Conservation (phyloP, 2,329 filamentous ascomycete genomes). For the Leptoxyphium fumago region DNA sequence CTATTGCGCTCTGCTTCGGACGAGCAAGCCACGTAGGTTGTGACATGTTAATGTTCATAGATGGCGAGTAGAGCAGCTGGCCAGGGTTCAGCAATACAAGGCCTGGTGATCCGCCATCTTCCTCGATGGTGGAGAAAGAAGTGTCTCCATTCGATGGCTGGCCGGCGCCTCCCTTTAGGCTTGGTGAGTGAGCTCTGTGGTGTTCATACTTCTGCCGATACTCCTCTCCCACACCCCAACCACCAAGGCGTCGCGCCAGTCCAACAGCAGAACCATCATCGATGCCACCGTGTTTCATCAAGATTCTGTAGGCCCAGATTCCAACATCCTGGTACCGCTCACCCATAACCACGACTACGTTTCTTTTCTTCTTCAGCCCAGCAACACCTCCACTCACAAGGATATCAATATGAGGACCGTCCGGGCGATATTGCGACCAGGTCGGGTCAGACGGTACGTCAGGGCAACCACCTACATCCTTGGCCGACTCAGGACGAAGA, state of each 20-base stretch:
- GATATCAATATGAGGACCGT: constrained; percentile 52
- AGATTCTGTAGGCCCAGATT: constrained; percentile 54
- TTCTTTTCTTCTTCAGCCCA: constrained; percentile 30
- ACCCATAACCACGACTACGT: constrained; percentile 60
- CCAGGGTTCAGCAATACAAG: constrained; percentile 67
- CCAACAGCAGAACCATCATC: constrained; percentile 55
- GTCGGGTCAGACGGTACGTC: background rate
- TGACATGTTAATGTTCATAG: constrained; percentile 45
- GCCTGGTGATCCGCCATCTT: constrained; percentile 27
- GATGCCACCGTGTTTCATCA: constrained; percentile 50
- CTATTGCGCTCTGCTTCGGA: constrained; percentile 48
- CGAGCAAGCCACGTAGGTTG: constrained; percentile 40
- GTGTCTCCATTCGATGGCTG: too few relatives aligned
- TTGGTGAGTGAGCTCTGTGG: background rate
- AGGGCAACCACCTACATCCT: background rate
- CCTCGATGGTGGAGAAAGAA: too few relatives aligned
- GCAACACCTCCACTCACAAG: constrained; percentile 25
- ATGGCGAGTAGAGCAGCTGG: constrained; percentile 62
- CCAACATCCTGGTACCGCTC: constrained; percentile 59
- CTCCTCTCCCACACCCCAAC: constrained; percentile 1
- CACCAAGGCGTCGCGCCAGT: constrained; percentile 37
- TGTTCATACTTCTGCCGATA: background rate
- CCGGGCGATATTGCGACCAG: constrained; percentile 4
- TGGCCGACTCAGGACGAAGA: constrained; percentile 7
- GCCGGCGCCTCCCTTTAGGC: background rate